Percentiles rank a stretch among this genome's conserved stretches.
Evolutionary conservation across 2,329 filamentous ascomycete genomes (phyloP).

Genomic region (Aspergillus ochraceoroseus): DNA sequence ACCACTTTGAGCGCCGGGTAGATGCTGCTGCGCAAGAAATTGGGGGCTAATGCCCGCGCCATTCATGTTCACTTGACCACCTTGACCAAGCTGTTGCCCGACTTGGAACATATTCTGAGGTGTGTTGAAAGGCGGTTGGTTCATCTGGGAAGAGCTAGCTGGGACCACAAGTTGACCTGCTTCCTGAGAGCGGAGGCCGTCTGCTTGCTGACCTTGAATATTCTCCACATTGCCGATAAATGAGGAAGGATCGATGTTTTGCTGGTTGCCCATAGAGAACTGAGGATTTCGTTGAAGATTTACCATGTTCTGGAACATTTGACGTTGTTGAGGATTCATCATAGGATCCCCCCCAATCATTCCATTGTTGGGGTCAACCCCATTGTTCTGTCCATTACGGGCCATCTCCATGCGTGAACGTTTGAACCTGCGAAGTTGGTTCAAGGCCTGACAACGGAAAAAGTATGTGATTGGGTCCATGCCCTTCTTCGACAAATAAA

Average conservation of each 20-base stretch:
- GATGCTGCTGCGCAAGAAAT: conserved; percentile 42
- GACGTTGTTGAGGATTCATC: conserved; percentile 40
- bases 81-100: conserved; percentile 41
- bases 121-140: conserved; percentile 38
- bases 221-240: conserved; percentile 50
- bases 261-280: conserved; percentile 33
- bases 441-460: conserved; percentile 49
- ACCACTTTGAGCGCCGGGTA: conserved; percentile 41
- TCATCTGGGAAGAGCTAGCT: conserved; percentile 54
- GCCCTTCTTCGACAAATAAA: conserved; percentile 43
- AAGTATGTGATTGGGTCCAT: conserved; percentile 50
- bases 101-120: conserved; percentile 42
- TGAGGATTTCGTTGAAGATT: conserved; percentile 37
- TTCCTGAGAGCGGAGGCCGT: conserved; percentile 57
- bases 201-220: conserved; percentile 57
- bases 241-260: conserved; percentile 33
- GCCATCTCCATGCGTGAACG: conserved; percentile 31
- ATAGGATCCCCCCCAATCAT: conserved; percentile 38
- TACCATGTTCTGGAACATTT: conserved; percentile 42
- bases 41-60: conserved; percentile 39
- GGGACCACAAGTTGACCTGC: conserved; percentile 60
- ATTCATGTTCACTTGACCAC: conserved; percentile 35
- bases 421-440: conserved; percentile 38
- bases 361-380: conserved; percentile 29
- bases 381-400: conserved; percentile 27